phyloP scores from a whole-genome alignment of 140 eudicot genomes.

The Anethum foeniculum region DNA sequence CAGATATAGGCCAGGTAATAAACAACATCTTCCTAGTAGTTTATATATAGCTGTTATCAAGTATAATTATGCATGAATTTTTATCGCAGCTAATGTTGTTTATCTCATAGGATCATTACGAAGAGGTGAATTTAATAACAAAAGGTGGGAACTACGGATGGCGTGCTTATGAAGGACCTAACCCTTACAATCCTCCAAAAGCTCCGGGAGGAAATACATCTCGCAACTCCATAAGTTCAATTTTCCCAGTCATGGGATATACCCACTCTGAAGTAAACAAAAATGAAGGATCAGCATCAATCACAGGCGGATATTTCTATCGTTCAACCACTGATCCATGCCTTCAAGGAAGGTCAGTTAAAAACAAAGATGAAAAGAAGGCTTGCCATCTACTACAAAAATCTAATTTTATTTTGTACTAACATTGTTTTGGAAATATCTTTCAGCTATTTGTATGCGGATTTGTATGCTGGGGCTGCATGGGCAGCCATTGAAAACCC shows the following conservation, averaged over 20 bases:
- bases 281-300: conserved; percentile 69
- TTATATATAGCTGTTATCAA: background rate
- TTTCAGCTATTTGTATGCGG: conserved; percentile 71
- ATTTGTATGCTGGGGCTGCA: conserved; percentile 55
- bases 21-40: background rate
- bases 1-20: conserved; percentile 70
- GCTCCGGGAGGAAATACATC: conserved; percentile 61
- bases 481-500: conserved; percentile 76
- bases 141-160: conserved; percentile 80
- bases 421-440: background rate
- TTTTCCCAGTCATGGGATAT: conserved; percentile 75
- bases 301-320: conserved; percentile 76
- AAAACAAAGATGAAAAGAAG: background rate
- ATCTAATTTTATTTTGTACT: background rate
- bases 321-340: conserved; percentile 79
- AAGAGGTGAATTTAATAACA: conserved; percentile 70
- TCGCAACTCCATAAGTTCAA: conserved; percentile 34
- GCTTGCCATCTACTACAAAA: background rate
- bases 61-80: background rate
- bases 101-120: conserved; percentile 41
- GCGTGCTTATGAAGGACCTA: conserved; percentile 63
- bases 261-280: conserved; percentile 48
- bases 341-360: conserved; percentile 60
- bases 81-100: background rate
- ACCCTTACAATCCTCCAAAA: conserved; percentile 30